Base-by-base conservation (phyloP, 192 early-diverging fungal species). In the Coemansia pectinata region DNA sequence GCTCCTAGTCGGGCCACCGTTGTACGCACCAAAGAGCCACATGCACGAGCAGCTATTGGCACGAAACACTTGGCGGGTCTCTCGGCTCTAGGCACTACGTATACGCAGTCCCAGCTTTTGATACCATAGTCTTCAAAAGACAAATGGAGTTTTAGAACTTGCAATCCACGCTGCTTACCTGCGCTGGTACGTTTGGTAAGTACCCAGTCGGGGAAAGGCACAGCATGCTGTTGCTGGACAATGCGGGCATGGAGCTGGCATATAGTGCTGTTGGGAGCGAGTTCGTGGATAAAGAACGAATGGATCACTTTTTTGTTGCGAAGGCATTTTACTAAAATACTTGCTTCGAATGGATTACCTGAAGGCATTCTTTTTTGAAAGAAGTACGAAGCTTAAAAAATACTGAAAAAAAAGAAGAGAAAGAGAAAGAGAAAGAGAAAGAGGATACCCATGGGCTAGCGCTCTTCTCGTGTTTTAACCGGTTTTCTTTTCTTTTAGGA, bases 281-380 rank as follows among this genome's bases (percentile, higher is more conserved):
- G 63, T 17, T 78, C 71, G 67, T 78, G 76, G 15, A 78, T 27
- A 31, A 78, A 78, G 15, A 73, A 78, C 34, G 76, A 78, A 21
- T 78, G 66, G 0, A 69, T 14, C 4, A 62, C 38, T 2, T 55
- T 14, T 5, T 34, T 23, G 14, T 52, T 4, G 31, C 27, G 25
- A 2, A 66, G 14, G 50, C 63, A 65, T 17, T 68, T 60, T 23
- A 78, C 63, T 19, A 78, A 57, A 1, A 78, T 50, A 58, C 69
- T 78, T 15, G 71, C 62, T 48, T 78, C 76, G 12, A 78, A 73
- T 3, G 71, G 76, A 29, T 72, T 73, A 11, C 67, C 71, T 4
- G 15, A 33, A 34, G 29, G n/a, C 67, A 74, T 33, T 40, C 41
- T 29, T 66, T 47, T 45, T 74, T 59, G 19, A 34, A 45, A 42